Base-by-base conservation (phyloP, 768 basidiomycete species). In the Lyophyllum semitale region DNA sequence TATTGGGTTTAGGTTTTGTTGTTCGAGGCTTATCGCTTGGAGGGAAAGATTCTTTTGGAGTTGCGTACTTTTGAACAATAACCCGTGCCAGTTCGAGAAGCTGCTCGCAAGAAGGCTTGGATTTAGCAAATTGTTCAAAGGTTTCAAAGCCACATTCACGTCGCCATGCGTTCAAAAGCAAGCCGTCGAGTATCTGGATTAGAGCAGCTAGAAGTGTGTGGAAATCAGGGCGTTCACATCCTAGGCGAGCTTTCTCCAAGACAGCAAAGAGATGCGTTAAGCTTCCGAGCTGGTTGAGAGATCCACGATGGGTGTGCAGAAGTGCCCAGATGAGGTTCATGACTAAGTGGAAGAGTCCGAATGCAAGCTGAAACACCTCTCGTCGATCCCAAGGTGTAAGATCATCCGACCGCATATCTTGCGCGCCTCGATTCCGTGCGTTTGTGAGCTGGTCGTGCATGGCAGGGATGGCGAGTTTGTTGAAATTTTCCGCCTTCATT, bases 301-400 rank as follows among this genome's bases (percentile, higher is more conserved):
- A 55, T 3, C 73, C 72, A 32, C 67, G 58, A 53, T 76, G 72
- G 9, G 45, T 49, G 12, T 67, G 51, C 0, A 72, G 60, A 9
- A 73, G 42, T 0, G 58, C 63, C 70, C 73, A 73, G 20, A 72
- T 58, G 1, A 75, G 60, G 41, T 74, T 76, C 54, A 74, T 62
- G 17, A 58, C 53, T 0, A 71, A 58, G 48, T 77, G 73, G 48
- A 77, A 76, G 0, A 70, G 53, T 0, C 73, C 68, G 30, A 68
- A 63, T 0, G 59, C 68, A 8, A 70, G 59, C 33, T 66, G 64
- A 32, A 68, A 63, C 9, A 62, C 33, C 41, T 67, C 56, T 4
- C 59, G 57, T 8, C 60, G 60, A 11, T 57, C 53, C 59, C 66
- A 72, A 1, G 65, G 33, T 41, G 59, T 66, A 1, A 61, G 20